A percentile compares a stretch with the other conserved stretches of the same genome.
Evolutionary conservation across 805 yeast genomes (phyloP).

Genomic region (fission yeast (Schizosaccharomyces pombe)): ASM294v3 CU329670.1:5513001-5513500

Average conservation of each 20-base stretch:
- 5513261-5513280: constrained; percentile 24
- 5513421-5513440: constrained; percentile 21
- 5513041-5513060: constrained; percentile 9
- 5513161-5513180: constrained; percentile 27
- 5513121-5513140: constrained; percentile 19
- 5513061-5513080: constrained; percentile 13
- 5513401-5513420: constrained; percentile 24
- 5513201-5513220: constrained; percentile 24
- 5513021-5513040: constrained; percentile 15
- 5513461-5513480: constrained; percentile 17
- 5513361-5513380: constrained; percentile 18
- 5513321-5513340: constrained; percentile 30
- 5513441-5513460: constrained; percentile 18
- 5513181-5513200: constrained; percentile 18
- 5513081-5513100: constrained; percentile 10
- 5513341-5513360: constrained; percentile 23
- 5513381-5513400: constrained; percentile 19
- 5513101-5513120: constrained; percentile 19
- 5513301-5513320: constrained; percentile 30
- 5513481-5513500: constrained; percentile 18
- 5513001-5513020: constrained; percentile 17
- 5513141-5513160: constrained; percentile 21
- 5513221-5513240: constrained; percentile 20
- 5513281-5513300: constrained; percentile 25
- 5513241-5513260: constrained; percentile 25